phyloP scores from a whole-genome alignment of 768 basidiomycete species.

The Termitomyces sp. region DNA sequence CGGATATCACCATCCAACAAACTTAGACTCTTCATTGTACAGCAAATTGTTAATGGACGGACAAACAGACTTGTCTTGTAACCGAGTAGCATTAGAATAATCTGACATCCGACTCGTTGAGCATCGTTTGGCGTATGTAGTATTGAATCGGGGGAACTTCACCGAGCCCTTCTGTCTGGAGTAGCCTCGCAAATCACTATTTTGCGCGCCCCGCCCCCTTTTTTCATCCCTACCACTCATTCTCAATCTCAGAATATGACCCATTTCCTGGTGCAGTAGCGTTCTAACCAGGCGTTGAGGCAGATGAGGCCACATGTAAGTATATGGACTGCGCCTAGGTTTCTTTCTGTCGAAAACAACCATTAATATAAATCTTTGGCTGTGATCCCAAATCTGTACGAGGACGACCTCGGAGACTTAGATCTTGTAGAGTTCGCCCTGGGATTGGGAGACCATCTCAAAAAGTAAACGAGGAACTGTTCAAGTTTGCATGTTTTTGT shows the following conservation, averaged over 20 bases:
- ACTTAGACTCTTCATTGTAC: too few species aligned
- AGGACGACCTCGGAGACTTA: constrained; percentile 18
- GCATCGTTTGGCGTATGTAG: too few species aligned
- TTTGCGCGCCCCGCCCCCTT: constrained; percentile 15
- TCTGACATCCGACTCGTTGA: too few species aligned
- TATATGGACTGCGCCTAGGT: neutral
- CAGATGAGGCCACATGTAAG: constrained; percentile 24
- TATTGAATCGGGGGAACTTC: too few species aligned
- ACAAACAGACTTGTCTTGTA: too few species aligned
- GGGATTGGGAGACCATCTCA: constrained; percentile 22
- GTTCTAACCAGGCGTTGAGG: constrained; percentile 20
- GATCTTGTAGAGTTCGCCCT: too few species aligned
- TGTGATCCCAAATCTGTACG: constrained; percentile 17
- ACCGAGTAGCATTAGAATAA: too few species aligned
- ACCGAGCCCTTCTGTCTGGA: too few species aligned
- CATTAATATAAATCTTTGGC: constrained; percentile 28
- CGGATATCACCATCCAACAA: too few species aligned
- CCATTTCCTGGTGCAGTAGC: constrained; percentile 24
- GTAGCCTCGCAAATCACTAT: neutral
- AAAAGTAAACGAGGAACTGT: constrained; percentile 21
- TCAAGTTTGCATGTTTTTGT: constrained; percentile 19
- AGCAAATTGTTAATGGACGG: too few species aligned
- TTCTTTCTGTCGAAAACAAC: neutral
- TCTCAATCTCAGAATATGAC: constrained; percentile 25
- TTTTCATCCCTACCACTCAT: constrained; percentile 9